Base-by-base conservation (phyloP, 2,329 filamentous ascomycete species). In the Tolypocladium sp. region DNA sequence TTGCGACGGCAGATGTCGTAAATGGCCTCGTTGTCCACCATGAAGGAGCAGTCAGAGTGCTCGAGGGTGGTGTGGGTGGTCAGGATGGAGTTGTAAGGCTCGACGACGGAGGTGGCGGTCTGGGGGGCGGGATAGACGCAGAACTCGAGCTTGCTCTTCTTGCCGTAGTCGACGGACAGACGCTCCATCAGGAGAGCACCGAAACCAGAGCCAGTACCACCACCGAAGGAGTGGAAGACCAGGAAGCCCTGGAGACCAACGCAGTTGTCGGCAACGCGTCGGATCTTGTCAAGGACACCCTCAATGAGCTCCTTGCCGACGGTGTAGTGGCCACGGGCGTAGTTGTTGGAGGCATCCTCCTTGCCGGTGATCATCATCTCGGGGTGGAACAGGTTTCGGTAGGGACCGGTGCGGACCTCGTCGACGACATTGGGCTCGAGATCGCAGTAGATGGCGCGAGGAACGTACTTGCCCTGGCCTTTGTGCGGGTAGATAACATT, bases 111-210 rank as follows among this genome's bases (percentile, higher is more conserved):
- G 71, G 93, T 97, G 68, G 93, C 91, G 67, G 94, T 94, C 82
- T 96, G 92, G 62, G 94, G 94, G 68, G 94, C 92, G 72, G 94
- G 94, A 83, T 99, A 99, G 73, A 99, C 92, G 73, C 92, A 96
- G 85, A 99, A 99, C 80, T 99, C 94, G 65, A 99, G 86, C 88
- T 99, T 99, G 86, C 90, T 95, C 89, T 99, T 99, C 89, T 99
- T 99, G 83, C 94, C 93, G 75, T 97, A 99, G 81, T 99, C 94
- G 72, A 97, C 91, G 41, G 94, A 97, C 63, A 99, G 87, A 75
- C 94, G 93, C 84, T 99, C 94, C 92, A 99, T 96, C 70, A 99
- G 84, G 68, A 99, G 87, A 71, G 94, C 94, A 80, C 94, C 94
- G 78, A 99, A 99, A 74, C 94, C 94, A 70, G 94, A 99, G 71